Conservation (phyloP, 768 basidiomycete genomes). For the Pleurotus cornucopiae region DNA sequence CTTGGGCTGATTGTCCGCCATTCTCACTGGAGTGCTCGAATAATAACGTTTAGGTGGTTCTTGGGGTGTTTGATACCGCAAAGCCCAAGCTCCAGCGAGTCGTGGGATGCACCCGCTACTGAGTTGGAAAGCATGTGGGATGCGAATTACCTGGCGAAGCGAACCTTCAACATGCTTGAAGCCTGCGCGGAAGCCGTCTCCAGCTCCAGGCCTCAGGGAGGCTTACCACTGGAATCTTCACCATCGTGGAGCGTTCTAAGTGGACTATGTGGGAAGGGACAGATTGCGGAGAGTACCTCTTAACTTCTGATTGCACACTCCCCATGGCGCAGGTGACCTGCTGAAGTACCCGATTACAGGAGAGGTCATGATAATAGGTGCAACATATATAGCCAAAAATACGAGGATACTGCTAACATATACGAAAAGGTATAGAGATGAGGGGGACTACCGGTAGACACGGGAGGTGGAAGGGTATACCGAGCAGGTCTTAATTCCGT, state of each 20-base stretch:
- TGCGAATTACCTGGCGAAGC: too few relatives aligned
- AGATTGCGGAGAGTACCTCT: too few relatives aligned
- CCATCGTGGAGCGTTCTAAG: too few relatives aligned
- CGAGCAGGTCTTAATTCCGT: conserved; percentile 5
- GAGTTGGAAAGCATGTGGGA: too few relatives aligned
- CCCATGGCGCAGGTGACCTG: too few relatives aligned
- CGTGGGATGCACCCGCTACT: conserved; percentile 10
- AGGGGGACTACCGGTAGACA: background rate
- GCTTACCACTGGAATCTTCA: too few relatives aligned
- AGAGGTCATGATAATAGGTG: background rate
- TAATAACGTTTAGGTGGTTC: conserved; percentile 9
- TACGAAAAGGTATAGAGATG: conserved; percentile 7
- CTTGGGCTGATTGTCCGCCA: background rate
- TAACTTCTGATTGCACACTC: too few relatives aligned
- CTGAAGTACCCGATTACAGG: background rate
- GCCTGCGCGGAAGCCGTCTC: too few relatives aligned
- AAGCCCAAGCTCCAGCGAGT: conserved; percentile 13
- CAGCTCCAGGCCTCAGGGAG: too few relatives aligned
- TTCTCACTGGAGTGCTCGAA: conserved; percentile 1
- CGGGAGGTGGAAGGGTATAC: conserved; percentile 1
- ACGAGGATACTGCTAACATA: conserved; percentile 4
- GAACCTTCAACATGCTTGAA: too few relatives aligned
- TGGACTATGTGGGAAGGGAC: too few relatives aligned
- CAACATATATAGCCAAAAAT: conserved; percentile 9
- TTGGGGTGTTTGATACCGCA: conserved; percentile 15